Conservation (phyloP, 805 yeast genomes). For the Yarrowia osloensis region DNA sequence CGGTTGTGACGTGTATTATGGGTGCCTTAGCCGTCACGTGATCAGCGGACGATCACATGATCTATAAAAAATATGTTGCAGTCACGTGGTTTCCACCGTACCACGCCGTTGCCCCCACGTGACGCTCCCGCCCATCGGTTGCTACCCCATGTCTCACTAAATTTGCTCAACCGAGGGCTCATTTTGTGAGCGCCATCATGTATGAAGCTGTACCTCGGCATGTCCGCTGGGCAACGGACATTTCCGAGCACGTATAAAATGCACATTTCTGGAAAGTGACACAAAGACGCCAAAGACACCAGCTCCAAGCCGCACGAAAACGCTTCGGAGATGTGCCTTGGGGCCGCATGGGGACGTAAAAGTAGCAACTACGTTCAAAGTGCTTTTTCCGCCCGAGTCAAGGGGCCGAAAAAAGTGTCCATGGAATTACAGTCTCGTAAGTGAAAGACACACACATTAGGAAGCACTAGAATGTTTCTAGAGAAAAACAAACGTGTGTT, state of each 20-base stretch:
- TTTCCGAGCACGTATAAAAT: slow-evolving; percentile 3
- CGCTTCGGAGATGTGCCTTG: background rate
- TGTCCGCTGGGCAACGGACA: background rate
- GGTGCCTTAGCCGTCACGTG: no score
- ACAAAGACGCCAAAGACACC: background rate
- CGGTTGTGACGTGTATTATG: no score
- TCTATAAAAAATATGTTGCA: no score
- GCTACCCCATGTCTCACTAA: background rate
- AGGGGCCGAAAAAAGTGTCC: no score
- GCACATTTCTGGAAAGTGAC: background rate
- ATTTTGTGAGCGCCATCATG: background rate
- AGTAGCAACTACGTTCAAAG: background rate
- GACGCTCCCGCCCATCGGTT: background rate
- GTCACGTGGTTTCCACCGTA: no score
- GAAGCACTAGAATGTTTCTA: no score
- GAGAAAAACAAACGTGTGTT: no score
- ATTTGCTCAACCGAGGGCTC: slow-evolving; percentile 3
- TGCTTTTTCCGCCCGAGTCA: background rate
- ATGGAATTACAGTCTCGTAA: no score
- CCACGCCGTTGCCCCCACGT: background rate
- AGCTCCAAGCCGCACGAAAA: background rate
- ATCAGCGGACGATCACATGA: no score
- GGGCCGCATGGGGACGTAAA: background rate
- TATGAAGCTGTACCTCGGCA: background rate
- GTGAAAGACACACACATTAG: no score